Percentiles rank a stretch among this genome's conserved stretches.
Evolutionary conservation across 202 grass and related monocot genomes (phyloP).

Genomic region (Alloteropsis angusta): DNA sequence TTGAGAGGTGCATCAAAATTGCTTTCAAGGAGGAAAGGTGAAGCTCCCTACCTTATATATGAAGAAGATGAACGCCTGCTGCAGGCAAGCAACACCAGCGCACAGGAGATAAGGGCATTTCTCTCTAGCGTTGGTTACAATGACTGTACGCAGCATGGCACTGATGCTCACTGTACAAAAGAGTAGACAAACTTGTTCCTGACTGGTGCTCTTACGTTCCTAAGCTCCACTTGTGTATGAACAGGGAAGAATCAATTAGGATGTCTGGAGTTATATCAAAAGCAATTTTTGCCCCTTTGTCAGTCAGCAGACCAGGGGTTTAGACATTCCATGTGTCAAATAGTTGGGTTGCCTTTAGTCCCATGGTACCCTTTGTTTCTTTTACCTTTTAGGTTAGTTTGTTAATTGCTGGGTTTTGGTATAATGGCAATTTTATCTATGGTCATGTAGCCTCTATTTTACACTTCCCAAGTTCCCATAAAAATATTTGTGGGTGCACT

Average conservation of each 20-base stretch:
- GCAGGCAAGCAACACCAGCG: conserved; percentile 75
- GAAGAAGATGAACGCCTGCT: conserved; percentile 86
- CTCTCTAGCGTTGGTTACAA: conserved; percentile 70
- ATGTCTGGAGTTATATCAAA: background rate
- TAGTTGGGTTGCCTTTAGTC: background rate
- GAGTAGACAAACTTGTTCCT: conserved; percentile 26
- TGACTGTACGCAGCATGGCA: conserved; percentile 48
- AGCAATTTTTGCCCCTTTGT: background rate
- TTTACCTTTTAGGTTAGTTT: background rate
- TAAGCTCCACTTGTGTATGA: background rate
- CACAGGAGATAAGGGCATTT: conserved; percentile 67
- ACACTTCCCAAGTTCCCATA: background rate
- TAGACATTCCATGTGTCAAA: background rate
- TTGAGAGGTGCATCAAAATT: conserved; percentile 67
- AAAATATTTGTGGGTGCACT: background rate
- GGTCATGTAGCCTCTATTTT: background rate
- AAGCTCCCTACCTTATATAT: conserved; percentile 87
- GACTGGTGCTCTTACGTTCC: background rate
- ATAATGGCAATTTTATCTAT: background rate
- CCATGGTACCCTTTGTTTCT: background rate
- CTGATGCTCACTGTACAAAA: conserved; percentile 83
- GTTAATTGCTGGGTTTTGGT: background rate
- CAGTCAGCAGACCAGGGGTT: background rate
- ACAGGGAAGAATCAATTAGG: background rate
- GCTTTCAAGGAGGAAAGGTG: conserved; percentile 67